phyloP scores from a whole-genome alignment of 2,329 filamentous ascomycete genomes.

The Alternaria incomplexa region DNA sequence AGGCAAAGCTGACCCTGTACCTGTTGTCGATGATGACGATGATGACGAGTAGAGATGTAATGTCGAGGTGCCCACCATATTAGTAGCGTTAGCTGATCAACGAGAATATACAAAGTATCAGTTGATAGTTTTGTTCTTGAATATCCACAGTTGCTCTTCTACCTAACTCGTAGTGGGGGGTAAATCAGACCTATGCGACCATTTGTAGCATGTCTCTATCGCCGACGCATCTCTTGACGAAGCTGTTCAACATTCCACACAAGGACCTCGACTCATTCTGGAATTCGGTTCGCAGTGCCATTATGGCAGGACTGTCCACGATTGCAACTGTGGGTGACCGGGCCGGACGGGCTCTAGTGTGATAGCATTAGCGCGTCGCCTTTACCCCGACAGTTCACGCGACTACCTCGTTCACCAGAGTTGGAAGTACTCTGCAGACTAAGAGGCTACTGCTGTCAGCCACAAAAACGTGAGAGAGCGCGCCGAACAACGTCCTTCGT shows the following conservation, averaged over 20 bases:
- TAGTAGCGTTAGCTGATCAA: background rate
- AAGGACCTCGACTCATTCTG: background rate
- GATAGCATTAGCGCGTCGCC: background rate
- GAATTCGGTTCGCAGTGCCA: background rate
- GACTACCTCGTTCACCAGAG: background rate
- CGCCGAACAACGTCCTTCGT: background rate
- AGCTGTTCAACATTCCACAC: background rate
- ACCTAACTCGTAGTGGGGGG: background rate
- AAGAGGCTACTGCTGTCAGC: background rate
- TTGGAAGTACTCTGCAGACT: background rate
- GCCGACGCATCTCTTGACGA: background rate
- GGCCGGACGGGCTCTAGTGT: background rate
- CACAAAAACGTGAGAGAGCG: background rate
- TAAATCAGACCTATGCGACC: conserved; percentile 15
- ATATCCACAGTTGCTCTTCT: background rate
- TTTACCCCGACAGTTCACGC: background rate
- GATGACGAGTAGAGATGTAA: conserved; percentile 28
- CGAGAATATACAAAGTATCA: background rate
- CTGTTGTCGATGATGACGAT: conserved; percentile 42
- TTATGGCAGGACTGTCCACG: background rate
- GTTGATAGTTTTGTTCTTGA: background rate
- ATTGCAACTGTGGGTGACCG: background rate
- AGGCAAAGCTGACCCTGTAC: conserved; percentile 34
- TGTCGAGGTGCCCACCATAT: background rate
- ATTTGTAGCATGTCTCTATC: conserved; percentile 29